Evolutionary conservation across 1,284 basidiomycete genomes (phyloP), one percentile per base, ranked within the genome.

Genomic region (Thecaphora thlaspeos): DNA sequence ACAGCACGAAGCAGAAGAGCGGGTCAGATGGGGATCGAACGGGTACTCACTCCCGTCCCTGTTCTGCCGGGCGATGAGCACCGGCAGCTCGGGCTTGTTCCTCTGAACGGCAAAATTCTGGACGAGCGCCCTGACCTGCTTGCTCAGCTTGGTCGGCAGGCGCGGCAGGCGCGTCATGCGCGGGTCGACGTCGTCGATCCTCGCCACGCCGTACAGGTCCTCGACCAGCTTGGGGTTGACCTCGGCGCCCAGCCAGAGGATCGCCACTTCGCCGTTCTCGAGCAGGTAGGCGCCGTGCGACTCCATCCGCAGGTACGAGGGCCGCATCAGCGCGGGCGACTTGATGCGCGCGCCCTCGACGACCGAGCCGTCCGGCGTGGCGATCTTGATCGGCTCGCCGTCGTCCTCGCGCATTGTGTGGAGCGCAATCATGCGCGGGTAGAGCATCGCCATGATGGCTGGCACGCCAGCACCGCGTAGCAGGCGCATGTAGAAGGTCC

Each of bases 271-370:
- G 61, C 92, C 92, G 75, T 97, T 97, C 77, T 93, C 92, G 63
- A 94, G 86, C 50, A 98, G 81, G 80, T 98, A 99, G 14, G 94
- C 83, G 0, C 95, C 95, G 69, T 90, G 84, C 1, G 86, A 84
- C 65, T 91, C 86, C 94, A 99, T 97, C 70, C 87, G 89, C 44
- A 83, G 81, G 80, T 97, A 87, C 59, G 88, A 89, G 44, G 85
- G 83, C 32, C 94, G 84, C 87, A 94, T 93, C 60, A 87, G 83
- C 8, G 86, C 83, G 10, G 94, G 93, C 54, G 89, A 79, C 44
- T 83, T 81, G 45, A 91, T 81, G 38, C 83, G 82, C 17, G 54
- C 56, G 8, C 86, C 86, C 2, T 71, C 57, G n/a, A 69, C 55
- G 5, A 58, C 59, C 34, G 43, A 32, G 73, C 79, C 82, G 1